phyloP scores from a whole-genome alignment of 352 stramenopile species.

The Phytophthora sojae region DNA sequence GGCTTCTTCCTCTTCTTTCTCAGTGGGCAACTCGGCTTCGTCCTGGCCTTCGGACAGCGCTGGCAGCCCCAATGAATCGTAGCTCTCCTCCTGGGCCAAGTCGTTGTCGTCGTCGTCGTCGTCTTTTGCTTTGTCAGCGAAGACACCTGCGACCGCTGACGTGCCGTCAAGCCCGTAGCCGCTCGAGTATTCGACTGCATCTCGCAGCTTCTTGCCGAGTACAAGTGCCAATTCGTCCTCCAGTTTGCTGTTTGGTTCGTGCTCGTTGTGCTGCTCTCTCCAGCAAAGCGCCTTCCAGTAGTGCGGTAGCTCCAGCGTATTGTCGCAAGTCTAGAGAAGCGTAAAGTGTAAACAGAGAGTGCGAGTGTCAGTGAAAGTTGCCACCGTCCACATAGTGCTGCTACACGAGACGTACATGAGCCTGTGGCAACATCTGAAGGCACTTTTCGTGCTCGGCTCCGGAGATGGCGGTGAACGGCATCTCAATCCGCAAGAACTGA shows the following conservation, averaged over 20 bases:
- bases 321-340: slow-evolving; percentile 69
- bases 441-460: slow-evolving; percentile 50
- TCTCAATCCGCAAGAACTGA: slow-evolving; percentile 82
- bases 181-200: slow-evolving; percentile 66
- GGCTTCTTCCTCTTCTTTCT: slow-evolving; percentile 1
- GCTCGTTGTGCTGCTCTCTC: slow-evolving; percentile 45
- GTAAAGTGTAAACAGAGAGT: neutral
- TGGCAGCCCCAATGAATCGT: slow-evolving; percentile 70
- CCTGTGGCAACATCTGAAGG: slow-evolving; percentile 73
- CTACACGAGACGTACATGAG: slow-evolving; percentile 59
- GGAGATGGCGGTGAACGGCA: slow-evolving; percentile 67
- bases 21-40: slow-evolving; percentile 4
- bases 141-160: slow-evolving; percentile 27
- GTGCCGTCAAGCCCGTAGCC: slow-evolving; percentile 76
- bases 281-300: slow-evolving; percentile 80
- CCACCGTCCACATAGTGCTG: neutral
- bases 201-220: slow-evolving; percentile 57
- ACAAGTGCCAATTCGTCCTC: slow-evolving; percentile 56
- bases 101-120: neutral
- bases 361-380: neutral
- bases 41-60: slow-evolving; percentile 39
- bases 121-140: slow-evolving; percentile 18
- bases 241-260: slow-evolving; percentile 31
- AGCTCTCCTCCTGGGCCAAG: slow-evolving; percentile 57
- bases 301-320: slow-evolving; percentile 75